A percentile compares a stretch with the other conserved stretches of the same genome.
phyloP scores from a whole-genome alignment of 2,329 filamentous ascomycete species.

The Fusarium sarcochroum region DNA sequence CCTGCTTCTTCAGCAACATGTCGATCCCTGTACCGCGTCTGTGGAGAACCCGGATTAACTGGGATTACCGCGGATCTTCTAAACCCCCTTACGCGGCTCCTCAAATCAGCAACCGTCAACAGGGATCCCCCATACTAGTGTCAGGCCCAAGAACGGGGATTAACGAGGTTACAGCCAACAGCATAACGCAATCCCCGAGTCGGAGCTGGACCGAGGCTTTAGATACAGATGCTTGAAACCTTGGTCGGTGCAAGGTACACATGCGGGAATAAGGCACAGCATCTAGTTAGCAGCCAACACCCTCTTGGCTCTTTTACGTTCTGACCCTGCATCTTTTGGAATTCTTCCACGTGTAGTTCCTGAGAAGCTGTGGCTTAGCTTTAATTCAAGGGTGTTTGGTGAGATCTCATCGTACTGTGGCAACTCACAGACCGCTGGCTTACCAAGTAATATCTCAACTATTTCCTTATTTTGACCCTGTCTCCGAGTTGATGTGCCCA shows the following conservation, averaged over 20 bases:
- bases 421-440: neutral
- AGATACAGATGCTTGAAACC: neutral
- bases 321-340: neutral
- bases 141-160: neutral
- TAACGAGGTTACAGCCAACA: neutral
- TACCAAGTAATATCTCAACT: neutral
- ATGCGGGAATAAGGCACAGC: neutral
- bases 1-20: neutral
- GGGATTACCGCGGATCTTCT: neutral
- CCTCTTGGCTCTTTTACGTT: neutral
- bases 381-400: neutral
- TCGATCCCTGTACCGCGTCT: neutral
- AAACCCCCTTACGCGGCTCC: neutral
- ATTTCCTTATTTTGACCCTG: constrained; percentile 12
- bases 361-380: neutral
- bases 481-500: constrained; percentile 4
- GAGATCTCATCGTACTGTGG: neutral
- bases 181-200: neutral
- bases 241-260: neutral
- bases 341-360: neutral
- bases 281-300: neutral
- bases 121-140: neutral
- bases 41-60: neutral
- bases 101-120: neutral
- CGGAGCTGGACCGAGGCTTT: neutral